phyloP scores from a whole-genome alignment of 2,329 filamentous ascomycete genomes.

The Xylaria sp. region DNA sequence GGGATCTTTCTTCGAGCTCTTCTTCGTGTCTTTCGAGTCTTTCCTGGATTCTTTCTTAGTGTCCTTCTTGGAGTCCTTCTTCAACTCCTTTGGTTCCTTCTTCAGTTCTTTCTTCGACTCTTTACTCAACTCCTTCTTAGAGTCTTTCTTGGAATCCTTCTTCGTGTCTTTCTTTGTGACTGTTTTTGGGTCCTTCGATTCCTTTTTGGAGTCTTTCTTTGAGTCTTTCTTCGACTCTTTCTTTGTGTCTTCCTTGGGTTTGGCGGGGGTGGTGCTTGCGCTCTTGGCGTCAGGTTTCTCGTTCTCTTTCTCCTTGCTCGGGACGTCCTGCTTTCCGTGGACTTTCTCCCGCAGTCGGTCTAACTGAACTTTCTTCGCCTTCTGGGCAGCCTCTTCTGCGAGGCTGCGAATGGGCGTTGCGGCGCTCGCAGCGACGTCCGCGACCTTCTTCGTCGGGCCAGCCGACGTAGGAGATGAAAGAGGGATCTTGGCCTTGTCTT shows the following conservation, averaged over 20 bases:
- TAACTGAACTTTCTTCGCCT: constrained; percentile 69
- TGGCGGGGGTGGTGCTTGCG: neutral
- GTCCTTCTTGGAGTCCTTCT: neutral
- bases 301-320: constrained; percentile 36
- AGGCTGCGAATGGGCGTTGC: constrained; percentile 61
- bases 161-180: neutral
- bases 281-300: constrained; percentile 1
- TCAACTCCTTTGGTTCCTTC: neutral
- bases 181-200: neutral
- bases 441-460: constrained; percentile 38
- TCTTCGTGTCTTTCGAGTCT: neutral
- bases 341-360: constrained; percentile 66
- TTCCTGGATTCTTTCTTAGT: neutral
- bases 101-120: neutral
- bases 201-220: neutral
- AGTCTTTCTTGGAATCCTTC: neutral
- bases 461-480: constrained; percentile 35
- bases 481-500: constrained; percentile 47
- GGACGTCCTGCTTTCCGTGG: constrained; percentile 57
- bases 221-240: neutral
- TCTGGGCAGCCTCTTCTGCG: constrained; percentile 73
- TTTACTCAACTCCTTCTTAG: neutral
- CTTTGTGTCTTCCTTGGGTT: neutral
- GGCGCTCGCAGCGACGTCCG: constrained; percentile 38
- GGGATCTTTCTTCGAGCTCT: neutral